These are phyloP conservation scores for Pichia sp. DNA, from an alignment of 1,139 yeast species.

Conservation along the genomic window DNA sequence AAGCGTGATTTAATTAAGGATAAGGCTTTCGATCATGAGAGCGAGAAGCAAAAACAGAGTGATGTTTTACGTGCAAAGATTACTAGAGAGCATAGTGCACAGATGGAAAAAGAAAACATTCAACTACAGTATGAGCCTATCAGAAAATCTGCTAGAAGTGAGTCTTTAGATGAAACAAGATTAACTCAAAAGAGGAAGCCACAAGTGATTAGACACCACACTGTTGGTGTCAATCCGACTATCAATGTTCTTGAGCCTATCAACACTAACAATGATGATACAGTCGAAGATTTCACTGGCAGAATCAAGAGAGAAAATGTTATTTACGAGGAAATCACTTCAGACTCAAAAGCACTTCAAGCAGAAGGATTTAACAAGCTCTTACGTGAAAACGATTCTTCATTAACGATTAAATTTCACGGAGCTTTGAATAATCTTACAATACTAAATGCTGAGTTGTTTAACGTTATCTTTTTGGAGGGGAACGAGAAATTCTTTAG, in stretches of 20 bases:
- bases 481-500: constrained; percentile 15
- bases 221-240: not conserved
- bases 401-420: constrained; percentile 23
- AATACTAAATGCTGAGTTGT: constrained; percentile 22
- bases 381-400: constrained; percentile 13
- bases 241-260: not conserved
- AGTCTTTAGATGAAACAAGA: constrained; percentile 12
- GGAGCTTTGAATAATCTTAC: constrained; percentile 26
- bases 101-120: constrained; percentile 17
- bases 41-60: not conserved
- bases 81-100: not conserved
- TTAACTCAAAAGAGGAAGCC: constrained; percentile 1
- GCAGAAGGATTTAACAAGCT: constrained; percentile 22
- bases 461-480: constrained; percentile 22
- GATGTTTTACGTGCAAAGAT: not conserved
- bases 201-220: constrained; percentile 10
- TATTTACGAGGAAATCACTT: constrained; percentile 25
- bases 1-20: constrained; percentile 1
- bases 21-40: not conserved
- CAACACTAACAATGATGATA: constrained; percentile 13
- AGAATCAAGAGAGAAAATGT: constrained; percentile 20
- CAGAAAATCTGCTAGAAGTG: constrained; percentile 13
- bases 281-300: constrained; percentile 27
- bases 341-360: constrained; percentile 23
- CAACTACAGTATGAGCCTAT: constrained; percentile 6